Evolutionary conservation across 495 filamentous ascomycete species (phyloP).

Genomic region (Penicillium lagena): DNA sequence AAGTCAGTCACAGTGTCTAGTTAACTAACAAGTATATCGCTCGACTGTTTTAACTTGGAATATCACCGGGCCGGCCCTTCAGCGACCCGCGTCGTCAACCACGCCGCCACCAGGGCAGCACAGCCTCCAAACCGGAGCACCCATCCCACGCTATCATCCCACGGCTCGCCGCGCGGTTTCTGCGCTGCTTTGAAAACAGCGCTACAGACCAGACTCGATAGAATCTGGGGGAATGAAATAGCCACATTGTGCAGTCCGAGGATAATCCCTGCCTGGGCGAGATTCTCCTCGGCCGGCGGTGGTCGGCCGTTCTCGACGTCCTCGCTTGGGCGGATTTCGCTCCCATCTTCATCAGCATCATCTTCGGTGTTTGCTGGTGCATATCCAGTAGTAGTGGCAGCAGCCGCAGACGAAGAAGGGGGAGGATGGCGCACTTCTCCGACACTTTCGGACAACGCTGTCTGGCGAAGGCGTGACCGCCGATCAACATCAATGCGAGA

Average conservation of each 20-base stretch:
- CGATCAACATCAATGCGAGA: conserved; percentile 66
- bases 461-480: conserved; percentile 42
- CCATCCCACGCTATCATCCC: conserved; percentile 81
- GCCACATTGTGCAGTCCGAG: conserved; percentile 91
- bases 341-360: neutral
- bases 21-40: too few species aligned
- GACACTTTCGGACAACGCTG: conserved; percentile 5
- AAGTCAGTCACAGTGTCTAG: too few species aligned
- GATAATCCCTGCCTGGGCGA: conserved; percentile 73
- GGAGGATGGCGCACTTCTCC: too few species aligned
- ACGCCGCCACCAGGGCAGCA: conserved; percentile 72
- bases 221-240: conserved; percentile 78
- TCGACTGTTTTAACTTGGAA: neutral
- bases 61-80: conserved; percentile 22
- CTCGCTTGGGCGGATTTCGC: neutral
- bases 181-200: conserved; percentile 75
- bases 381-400: conserved; percentile 1
- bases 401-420: neutral
- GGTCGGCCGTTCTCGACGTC: conserved; percentile 23
- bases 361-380: conserved; percentile 6
- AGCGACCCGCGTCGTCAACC: conserved; percentile 42
- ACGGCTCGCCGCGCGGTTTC: conserved; percentile 72
- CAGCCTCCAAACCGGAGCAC: conserved; percentile 75
- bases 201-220: conserved; percentile 75
- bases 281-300: conserved; percentile 20